Conservation (phyloP, 805 yeast species). For the Candida khao-thaluensis region DNA sequence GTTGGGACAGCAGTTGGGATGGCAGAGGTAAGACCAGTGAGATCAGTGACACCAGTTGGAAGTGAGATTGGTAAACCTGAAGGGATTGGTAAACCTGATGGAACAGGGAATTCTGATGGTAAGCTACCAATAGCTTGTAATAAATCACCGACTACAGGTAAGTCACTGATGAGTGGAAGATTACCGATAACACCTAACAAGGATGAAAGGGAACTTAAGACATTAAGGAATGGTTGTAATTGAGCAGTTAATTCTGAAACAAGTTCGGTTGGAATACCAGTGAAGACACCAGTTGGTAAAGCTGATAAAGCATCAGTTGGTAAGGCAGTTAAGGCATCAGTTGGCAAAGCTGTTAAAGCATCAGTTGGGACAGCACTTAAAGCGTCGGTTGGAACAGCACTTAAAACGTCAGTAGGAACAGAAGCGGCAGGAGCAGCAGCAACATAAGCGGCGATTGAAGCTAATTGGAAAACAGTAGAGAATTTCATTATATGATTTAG, state of each 20-base stretch:
- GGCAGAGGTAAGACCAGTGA: too few species aligned
- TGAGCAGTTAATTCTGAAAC: neutral
- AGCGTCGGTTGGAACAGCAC: slow-evolving; percentile 2
- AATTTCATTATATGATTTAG: slow-evolving; percentile 10
- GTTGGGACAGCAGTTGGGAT: slow-evolving; percentile 9
- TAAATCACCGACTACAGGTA: slow-evolving; percentile 10
- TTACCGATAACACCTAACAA: slow-evolving; percentile 11
- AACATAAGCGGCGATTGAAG: slow-evolving; percentile 13
- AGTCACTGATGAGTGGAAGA: slow-evolving; percentile 8
- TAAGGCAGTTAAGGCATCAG: slow-evolving; percentile 3
- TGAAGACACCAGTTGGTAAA: slow-evolving; percentile 5
- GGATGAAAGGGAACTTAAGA: slow-evolving; percentile 1
- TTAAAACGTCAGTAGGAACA: slow-evolving; percentile 2
- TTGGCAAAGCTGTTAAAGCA: slow-evolving; percentile 6
- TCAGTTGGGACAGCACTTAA: slow-evolving; percentile 13
- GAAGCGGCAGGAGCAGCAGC: slow-evolving; percentile 16
- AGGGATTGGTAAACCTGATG: slow-evolving; percentile 14
- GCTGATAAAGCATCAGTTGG: slow-evolving; percentile 9
- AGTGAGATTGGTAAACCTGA: slow-evolving; percentile 11
- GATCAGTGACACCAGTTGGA: slow-evolving; percentile 12
- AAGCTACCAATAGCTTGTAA: slow-evolving; percentile 12
- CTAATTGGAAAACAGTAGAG: slow-evolving; percentile 12
- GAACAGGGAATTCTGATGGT: slow-evolving; percentile 13
- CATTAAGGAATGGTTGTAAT: neutral
- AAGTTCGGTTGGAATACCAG: slow-evolving; percentile 2